phyloP scores from a whole-genome alignment of 495 filamentous ascomycete species.

The Penicillium samsonianum region DNA sequence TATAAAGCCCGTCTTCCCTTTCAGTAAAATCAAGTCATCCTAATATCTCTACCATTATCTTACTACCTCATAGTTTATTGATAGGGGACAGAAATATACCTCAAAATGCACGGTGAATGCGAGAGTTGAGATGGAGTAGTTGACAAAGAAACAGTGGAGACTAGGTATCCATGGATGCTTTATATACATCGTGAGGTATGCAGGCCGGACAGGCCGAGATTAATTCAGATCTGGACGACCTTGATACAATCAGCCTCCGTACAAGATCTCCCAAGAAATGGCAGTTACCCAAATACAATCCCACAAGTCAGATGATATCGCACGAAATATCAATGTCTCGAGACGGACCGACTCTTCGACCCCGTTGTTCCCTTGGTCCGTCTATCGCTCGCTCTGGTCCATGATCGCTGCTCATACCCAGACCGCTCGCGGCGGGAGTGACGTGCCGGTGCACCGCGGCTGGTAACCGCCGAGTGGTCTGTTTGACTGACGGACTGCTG shows the following conservation, averaged over 20 bases:
- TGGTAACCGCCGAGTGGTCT: conserved; percentile 22
- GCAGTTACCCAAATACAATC: background rate
- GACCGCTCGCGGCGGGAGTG: conserved; percentile 24
- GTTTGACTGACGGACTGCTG: conserved; percentile 7
- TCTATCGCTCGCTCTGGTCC: conserved; percentile 19
- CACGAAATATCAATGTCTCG: conserved; percentile 24
- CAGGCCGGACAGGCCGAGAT: background rate
- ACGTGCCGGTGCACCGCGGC: conserved; percentile 23
- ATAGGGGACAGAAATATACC: too few relatives aligned
- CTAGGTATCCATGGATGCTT: background rate
- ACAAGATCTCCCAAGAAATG: background rate
- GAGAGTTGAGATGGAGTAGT: background rate
- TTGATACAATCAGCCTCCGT: background rate
- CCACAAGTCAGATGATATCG: background rate
- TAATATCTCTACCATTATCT: too few relatives aligned
- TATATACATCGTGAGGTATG: background rate
- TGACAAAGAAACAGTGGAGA: background rate
- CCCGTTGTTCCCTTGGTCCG: conserved; percentile 22
- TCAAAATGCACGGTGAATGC: background rate
- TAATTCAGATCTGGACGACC: background rate
- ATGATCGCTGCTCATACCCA: conserved; percentile 25
- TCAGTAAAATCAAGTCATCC: too few relatives aligned
- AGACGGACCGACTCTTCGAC: conserved; percentile 23
- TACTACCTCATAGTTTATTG: too few relatives aligned
- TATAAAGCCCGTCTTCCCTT: too few relatives aligned